phyloP scores from a whole-genome alignment of 305 asterid species.

The Caryopteris hybrid region DNA sequence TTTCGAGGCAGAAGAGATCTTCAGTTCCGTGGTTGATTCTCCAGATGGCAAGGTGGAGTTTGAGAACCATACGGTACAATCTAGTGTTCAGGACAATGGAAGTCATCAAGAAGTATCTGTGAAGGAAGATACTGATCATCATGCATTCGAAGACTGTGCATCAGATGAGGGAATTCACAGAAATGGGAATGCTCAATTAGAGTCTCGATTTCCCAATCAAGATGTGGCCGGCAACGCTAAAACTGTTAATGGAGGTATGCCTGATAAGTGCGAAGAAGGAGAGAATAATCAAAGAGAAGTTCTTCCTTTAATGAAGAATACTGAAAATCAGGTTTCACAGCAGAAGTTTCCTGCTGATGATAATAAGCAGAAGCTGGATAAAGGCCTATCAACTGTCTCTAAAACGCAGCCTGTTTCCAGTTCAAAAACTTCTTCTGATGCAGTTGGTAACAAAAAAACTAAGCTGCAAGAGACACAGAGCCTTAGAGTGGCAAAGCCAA shows the following conservation, averaged over 20 bases:
- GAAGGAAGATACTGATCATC: slow-evolving; percentile 59
- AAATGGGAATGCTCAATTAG: slow-evolving; percentile 29
- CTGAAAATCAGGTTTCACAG: slow-evolving; percentile 47
- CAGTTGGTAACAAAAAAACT: slow-evolving; percentile 47
- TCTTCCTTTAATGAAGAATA: slow-evolving; percentile 30
- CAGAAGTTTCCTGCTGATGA: slow-evolving; percentile 40
- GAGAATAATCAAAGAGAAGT: slow-evolving; percentile 40
- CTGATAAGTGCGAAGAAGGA: slow-evolving; percentile 39
- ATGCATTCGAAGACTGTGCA: slow-evolving; percentile 81
- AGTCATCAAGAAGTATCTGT: slow-evolving; percentile 33
- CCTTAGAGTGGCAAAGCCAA: slow-evolving; percentile 71
- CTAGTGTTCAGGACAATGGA: slow-evolving; percentile 36
- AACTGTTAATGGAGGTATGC: slow-evolving; percentile 18
- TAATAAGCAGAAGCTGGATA: slow-evolving; percentile 55
- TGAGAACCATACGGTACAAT: slow-evolving; percentile 37
- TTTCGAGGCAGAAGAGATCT: slow-evolving; percentile 96
- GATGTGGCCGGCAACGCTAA: slow-evolving; percentile 29
- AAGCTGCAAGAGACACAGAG: slow-evolving; percentile 57
- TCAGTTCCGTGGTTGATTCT: slow-evolving; percentile 60
- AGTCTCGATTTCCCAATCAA: slow-evolving; percentile 15
- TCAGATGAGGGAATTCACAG: slow-evolving; percentile 56
- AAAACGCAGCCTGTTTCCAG: slow-evolving; percentile 45
- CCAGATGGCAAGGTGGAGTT: slow-evolving; percentile 59
- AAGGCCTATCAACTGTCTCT: slow-evolving; percentile 35
- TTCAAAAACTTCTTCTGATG: slow-evolving; percentile 49